Base-by-base conservation (phyloP, 345 rosid genomes). In the Acer campestre region DNA sequence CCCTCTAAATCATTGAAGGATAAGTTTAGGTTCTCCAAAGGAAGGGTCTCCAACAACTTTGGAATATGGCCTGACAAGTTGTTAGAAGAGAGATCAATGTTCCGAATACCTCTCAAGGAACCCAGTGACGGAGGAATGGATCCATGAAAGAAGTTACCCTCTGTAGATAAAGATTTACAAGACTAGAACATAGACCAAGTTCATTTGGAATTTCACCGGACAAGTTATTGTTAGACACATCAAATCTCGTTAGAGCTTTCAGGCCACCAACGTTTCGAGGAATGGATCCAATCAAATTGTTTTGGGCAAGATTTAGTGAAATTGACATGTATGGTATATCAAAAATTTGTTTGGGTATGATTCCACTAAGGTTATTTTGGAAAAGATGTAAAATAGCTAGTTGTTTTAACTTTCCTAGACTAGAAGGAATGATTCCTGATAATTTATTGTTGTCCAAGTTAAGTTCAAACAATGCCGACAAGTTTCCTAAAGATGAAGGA, bases 1-100 rank as follows among this genome's bases (percentile, higher is more conserved):
- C 84, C 85, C 3, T 85, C 70, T 0, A 85, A 66, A 11, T 76
- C 55, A 62, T 82, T 85, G 6, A 63, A 8, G 1, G 86, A 85
- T 4, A 83, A 17, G 70, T 83, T 80, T 4, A 85, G 68, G 61
- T 70, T 29, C 7, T 53, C 17, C 35, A 82, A 25, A 4, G 29
- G 0, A 35, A 81, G 64, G 3, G 35, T 23, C 48, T 51, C 76
- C 0, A 84, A 8, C 46, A 46, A 76, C 59, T 14, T 2, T 56
- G 81, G 81, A 70, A 80, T 55, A 12, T 4, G 48, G 9, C 86
- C 86, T 0, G 76, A 44, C 20, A 82, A 16, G 53, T 75, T 31
- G n/a, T 75, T 75, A 0, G 0, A 2, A 2, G 76, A 80, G 3
- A 56, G 18, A 46, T 69, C 70, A 4, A 70, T 2, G 10, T 0